A percentile compares a stretch with the other conserved stretches of the same genome.
Evolutionary conservation across 257 asterid species (phyloP).

Genomic region (Solanum pennellii): DNA sequence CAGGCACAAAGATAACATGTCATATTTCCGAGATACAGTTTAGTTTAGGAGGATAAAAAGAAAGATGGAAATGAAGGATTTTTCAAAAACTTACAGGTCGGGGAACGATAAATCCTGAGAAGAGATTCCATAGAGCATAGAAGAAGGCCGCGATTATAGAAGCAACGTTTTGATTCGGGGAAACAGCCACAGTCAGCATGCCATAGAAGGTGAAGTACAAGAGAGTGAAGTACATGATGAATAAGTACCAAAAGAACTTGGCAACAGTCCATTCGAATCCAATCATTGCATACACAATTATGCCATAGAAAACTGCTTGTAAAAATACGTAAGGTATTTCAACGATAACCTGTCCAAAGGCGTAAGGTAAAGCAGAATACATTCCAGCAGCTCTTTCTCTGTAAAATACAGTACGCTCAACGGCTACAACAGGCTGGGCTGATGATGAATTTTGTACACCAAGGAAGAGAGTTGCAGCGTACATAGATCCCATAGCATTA

Average conservation of each 20-base stretch:
- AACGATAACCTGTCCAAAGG: conserved; percentile 31
- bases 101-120: conserved; percentile 33
- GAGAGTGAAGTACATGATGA: conserved; percentile 24
- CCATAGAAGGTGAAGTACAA: conserved; percentile 43
- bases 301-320: conserved; percentile 22
- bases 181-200: conserved; percentile 34
- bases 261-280: conserved; percentile 32
- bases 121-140: conserved; percentile 29
- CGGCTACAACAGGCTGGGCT: conserved; percentile 31
- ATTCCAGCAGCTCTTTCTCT: conserved; percentile 54
- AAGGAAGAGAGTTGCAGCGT: neutral
- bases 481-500: conserved; percentile 4
- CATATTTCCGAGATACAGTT: neutral
- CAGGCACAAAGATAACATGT: neutral
- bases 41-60: neutral
- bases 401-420: conserved; percentile 37
- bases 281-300: conserved; percentile 34
- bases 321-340: conserved; percentile 37
- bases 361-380: conserved; percentile 47
- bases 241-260: conserved; percentile 31
- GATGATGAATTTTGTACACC: neutral
- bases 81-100: conserved; percentile 21
- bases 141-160: conserved; percentile 7
- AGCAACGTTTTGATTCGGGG: conserved; percentile 38
- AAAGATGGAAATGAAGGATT: neutral